Evolutionary conservation across 2,329 filamentous ascomycete species (phyloP).

Genomic region (Cytospora leucostoma): DNA sequence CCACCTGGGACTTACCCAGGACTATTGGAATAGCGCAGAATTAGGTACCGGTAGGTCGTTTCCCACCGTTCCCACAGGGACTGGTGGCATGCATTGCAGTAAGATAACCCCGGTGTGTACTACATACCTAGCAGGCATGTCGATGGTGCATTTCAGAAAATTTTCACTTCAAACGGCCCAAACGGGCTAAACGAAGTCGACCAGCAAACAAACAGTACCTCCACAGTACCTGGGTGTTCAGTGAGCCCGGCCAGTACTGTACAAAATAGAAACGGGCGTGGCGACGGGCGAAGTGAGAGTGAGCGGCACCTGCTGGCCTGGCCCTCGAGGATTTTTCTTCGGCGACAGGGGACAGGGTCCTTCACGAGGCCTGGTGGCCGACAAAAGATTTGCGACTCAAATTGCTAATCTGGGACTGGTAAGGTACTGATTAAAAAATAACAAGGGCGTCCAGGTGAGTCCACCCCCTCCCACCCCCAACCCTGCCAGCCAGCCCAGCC

Average conservation of each 20-base stretch:
- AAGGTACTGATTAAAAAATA: conserved; percentile 9
- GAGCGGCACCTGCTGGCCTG: background rate
- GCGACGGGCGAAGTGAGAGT: too few relatives aligned
- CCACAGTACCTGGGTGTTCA: too few relatives aligned
- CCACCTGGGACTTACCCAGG: background rate
- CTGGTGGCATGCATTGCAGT: background rate
- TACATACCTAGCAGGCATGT: background rate
- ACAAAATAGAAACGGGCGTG: too few relatives aligned
- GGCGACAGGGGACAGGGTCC: background rate
- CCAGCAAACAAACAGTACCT: too few relatives aligned
- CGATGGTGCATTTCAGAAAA: background rate
- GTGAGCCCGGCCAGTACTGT: background rate
- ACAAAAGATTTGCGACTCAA: conserved; percentile 15
- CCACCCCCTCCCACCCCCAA: background rate
- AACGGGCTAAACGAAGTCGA: background rate
- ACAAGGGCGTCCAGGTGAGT: background rate
- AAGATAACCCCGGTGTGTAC: background rate
- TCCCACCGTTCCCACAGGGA: background rate
- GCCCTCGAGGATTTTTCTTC: conserved; percentile 1
- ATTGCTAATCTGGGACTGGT: conserved; percentile 27
- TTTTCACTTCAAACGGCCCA: background rate
- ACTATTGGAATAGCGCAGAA: background rate
- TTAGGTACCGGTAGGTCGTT: background rate
- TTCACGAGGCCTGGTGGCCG: background rate
- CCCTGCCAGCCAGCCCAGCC: conserved; percentile 5